Conservation (phyloP, 2,329 filamentous ascomycete genomes). For the Phialocephala subalpina region DNA sequence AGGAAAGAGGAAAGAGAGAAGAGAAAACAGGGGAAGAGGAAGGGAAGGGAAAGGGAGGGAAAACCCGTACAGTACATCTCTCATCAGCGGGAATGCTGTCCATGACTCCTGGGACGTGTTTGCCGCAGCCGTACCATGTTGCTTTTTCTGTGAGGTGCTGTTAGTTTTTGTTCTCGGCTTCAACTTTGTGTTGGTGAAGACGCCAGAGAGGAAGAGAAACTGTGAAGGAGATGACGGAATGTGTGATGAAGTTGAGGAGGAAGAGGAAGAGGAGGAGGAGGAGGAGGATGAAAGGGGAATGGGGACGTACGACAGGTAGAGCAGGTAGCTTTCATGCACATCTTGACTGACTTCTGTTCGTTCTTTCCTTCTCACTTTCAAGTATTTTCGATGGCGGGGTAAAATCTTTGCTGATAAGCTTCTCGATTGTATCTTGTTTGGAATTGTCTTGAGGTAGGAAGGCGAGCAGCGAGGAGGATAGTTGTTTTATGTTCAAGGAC, state of each 20-base stretch:
- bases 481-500: too few species aligned
- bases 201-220: too few species aligned
- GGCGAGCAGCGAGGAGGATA: too few species aligned
- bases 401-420: not conserved
- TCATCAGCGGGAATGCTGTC: conserved; percentile 55
- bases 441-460: too few species aligned
- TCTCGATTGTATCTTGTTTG: not conserved
- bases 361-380: conserved; percentile 4
- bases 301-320: conserved; percentile 55
- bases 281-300: conserved; percentile 1
- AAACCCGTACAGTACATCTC: conserved; percentile 57
- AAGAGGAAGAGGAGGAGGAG: conserved; percentile 13
- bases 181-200: too few species aligned
- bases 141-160: conserved; percentile 51
- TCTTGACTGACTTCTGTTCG: conserved; percentile 39
- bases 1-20: not conserved
- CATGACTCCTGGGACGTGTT: conserved; percentile 60
- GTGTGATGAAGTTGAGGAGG: not conserved
- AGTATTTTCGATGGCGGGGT: conserved; percentile 16
- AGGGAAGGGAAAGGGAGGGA: not conserved
- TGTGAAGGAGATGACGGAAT: not conserved
- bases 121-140: conserved; percentile 62
- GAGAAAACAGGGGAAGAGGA: not conserved
- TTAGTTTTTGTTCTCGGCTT: conserved; percentile 10
- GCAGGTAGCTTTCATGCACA: conserved; percentile 61